Percentiles rank a stretch among this genome's conserved stretches.
Conservation (phyloP, 306 rosid species). For the Boehmeria nivea region DNA sequence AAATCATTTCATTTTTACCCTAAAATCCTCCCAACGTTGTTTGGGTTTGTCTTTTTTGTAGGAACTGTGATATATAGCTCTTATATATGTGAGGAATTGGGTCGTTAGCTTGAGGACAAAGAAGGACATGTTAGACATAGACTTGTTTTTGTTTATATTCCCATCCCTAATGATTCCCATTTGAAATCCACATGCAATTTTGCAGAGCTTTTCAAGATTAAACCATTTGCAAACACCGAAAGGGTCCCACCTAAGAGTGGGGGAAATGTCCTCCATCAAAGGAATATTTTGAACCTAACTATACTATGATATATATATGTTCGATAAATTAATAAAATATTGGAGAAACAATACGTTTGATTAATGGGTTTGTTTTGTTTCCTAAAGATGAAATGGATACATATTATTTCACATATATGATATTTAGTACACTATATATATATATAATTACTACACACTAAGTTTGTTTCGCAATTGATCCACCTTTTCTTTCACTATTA, state of each 20-base stretch:
- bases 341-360: too few species aligned
- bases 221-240: neutral
- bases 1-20: constrained; percentile 34
- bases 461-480: too few species aligned
- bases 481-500: too few species aligned
- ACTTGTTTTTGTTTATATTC: constrained; percentile 4
- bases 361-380: too few species aligned
- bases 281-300: neutral
- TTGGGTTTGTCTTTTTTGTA: constrained; percentile 19
- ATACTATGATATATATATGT: too few species aligned
- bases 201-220: neutral
- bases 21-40: constrained; percentile 1
- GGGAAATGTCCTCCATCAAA: constrained; percentile 6
- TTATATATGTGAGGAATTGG: neutral
- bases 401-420: too few species aligned
- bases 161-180: constrained; percentile 17
- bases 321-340: too few species aligned
- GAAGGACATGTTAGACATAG: constrained; percentile 9
- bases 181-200: constrained; percentile 7
- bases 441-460: too few species aligned
- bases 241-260: constrained; percentile 12
- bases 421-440: too few species aligned
- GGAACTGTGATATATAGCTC: neutral
- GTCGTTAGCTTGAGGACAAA: constrained; percentile 21
- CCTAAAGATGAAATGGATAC: too few species aligned